These are phyloP conservation scores for Phytophthora litchii DNA, from an alignment of 352 stramenopile genomes.

Conservation along the genomic window DNA sequence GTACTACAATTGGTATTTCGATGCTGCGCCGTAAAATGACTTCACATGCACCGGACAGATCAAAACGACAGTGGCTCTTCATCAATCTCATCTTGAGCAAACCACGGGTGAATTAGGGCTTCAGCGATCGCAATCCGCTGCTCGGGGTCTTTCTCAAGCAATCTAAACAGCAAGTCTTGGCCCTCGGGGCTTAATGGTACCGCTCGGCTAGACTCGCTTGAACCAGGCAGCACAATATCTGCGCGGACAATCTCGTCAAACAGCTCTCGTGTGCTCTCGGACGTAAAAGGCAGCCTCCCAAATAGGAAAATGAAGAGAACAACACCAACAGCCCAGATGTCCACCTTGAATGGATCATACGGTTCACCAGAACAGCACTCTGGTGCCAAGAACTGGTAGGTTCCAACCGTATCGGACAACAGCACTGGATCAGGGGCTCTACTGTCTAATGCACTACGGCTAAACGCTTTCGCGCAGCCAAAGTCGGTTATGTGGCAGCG, in stretches of 20 bases:
- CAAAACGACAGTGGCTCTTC: conserved; percentile 79
- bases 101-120: conserved; percentile 68
- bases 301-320: conserved; percentile 89
- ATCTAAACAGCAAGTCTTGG: conserved; percentile 50
- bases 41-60: too few relatives aligned
- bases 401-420: conserved; percentile 85
- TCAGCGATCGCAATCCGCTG: conserved; percentile 61
- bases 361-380: conserved; percentile 85
- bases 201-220: conserved; percentile 12
- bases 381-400: conserved; percentile 91
- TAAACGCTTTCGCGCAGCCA: conserved; percentile 70
- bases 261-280: conserved; percentile 70
- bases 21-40: too few relatives aligned
- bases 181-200: conserved; percentile 35
- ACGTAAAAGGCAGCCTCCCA: conserved; percentile 80
- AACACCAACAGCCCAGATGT: conserved; percentile 88
- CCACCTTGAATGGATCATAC: conserved; percentile 84
- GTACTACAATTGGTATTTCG: too few relatives aligned
- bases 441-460: background rate
- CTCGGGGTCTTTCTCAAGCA: conserved; percentile 57
- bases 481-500: conserved; percentile 91
- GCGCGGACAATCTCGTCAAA: conserved; percentile 81
- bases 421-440: conserved; percentile 20
- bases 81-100: conserved; percentile 41
- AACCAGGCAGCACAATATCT: conserved; percentile 39